These are phyloP conservation scores for Immersiella caudata DNA, from an alignment of 495 filamentous ascomycete genomes.

Conservation along the genomic window DNA sequence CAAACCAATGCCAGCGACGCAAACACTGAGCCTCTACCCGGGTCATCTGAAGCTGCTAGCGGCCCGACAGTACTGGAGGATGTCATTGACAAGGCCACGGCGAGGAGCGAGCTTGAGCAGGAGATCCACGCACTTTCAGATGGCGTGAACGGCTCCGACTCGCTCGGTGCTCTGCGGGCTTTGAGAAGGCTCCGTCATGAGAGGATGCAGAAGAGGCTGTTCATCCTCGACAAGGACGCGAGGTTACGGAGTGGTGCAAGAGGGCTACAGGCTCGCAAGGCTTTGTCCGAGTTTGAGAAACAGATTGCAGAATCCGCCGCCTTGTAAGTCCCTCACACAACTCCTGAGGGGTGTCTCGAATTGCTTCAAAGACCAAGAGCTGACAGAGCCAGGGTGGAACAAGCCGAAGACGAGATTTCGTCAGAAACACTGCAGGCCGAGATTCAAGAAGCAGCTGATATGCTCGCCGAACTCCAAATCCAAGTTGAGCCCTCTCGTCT, in stretches of 20 bases:
- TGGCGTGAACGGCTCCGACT: slow-evolving; percentile 47
- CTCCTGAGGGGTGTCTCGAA: not conserved
- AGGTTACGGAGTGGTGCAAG: slow-evolving; percentile 69
- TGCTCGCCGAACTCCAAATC: slow-evolving; percentile 64
- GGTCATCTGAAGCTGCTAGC: slow-evolving; percentile 16
- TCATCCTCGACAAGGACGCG: slow-evolving; percentile 72
- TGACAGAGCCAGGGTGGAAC: slow-evolving; percentile 48
- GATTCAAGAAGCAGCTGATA: slow-evolving; percentile 63
- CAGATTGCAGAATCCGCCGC: slow-evolving; percentile 57
- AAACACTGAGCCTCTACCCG: slow-evolving; percentile 25
- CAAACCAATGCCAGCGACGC: slow-evolving; percentile 59
- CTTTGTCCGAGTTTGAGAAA: slow-evolving; percentile 65
- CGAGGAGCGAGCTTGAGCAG: slow-evolving; percentile 58
- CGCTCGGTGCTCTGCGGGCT: slow-evolving; percentile 58
- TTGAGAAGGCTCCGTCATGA: slow-evolving; percentile 63
- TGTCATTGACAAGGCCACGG: slow-evolving; percentile 66
- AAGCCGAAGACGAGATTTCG: slow-evolving; percentile 57
- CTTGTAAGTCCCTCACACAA: slow-evolving; percentile 44
- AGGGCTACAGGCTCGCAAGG: slow-evolving; percentile 72
- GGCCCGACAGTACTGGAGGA: slow-evolving; percentile 62
- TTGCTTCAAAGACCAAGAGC: slow-evolving; percentile 2
- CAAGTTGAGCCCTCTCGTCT: slow-evolving; percentile 56
- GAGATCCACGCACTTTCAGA: slow-evolving; percentile 54
- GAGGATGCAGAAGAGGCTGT: slow-evolving; percentile 61
- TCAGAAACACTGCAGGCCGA: slow-evolving; percentile 58